Percentiles rank a stretch among this genome's conserved stretches.
phyloP scores from a whole-genome alignment of 352 stramenopile species.

The Phytophthora pistaciae region DNA sequence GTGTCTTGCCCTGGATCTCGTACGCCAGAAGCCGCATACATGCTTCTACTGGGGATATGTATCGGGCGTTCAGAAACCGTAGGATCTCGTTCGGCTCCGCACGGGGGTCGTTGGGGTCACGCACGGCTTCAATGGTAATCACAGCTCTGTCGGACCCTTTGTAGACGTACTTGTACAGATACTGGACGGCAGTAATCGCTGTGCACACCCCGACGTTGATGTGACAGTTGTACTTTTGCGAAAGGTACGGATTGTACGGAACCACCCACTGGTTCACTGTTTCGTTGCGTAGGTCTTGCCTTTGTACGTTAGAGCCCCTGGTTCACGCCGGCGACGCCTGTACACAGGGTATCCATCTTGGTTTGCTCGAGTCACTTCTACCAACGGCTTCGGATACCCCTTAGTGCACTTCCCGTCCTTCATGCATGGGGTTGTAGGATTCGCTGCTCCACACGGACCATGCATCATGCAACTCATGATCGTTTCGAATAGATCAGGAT shows the following conservation, averaged over 20 bases:
- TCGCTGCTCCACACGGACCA: background rate
- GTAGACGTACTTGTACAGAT: background rate
- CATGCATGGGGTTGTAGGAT: background rate
- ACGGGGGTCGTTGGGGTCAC: background rate
- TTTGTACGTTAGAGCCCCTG: background rate
- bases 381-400: background rate
- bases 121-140: background rate
- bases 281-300: background rate
- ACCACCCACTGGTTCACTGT: background rate
- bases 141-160: too few species aligned
- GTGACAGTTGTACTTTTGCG: background rate
- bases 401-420: background rate
- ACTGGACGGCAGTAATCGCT: background rate
- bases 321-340: background rate
- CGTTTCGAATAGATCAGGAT: background rate
- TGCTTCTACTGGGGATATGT: background rate
- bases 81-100: background rate
- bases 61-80: background rate
- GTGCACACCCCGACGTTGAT: background rate
- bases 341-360: background rate
- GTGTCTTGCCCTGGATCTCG: slow-evolving; percentile 2
- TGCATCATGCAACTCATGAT: background rate
- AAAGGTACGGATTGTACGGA: background rate
- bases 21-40: background rate
- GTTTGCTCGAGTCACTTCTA: background rate